phyloP scores from a whole-genome alignment of 1,284 basidiomycete species.

The Tilletia indica region DNA sequence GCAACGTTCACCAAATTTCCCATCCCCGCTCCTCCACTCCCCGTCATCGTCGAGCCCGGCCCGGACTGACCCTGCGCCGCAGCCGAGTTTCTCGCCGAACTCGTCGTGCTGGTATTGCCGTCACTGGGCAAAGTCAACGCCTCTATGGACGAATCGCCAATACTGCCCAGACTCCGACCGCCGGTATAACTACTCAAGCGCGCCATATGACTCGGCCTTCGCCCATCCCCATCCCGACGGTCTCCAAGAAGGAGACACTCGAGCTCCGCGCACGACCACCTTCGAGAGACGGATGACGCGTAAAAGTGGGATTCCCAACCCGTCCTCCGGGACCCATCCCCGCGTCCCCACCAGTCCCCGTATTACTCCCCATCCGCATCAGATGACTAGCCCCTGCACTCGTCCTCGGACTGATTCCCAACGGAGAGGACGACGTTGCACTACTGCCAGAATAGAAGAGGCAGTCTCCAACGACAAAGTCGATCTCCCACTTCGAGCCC shows the following conservation, averaged over 20 bases:
- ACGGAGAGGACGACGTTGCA: not conserved
- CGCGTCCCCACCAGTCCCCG: no score
- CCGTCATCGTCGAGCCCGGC: no score
- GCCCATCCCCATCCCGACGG: not conserved
- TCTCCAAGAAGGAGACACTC: not conserved
- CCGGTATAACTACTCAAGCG: not conserved
- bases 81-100: no score
- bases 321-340: no score
- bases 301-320: not conserved
- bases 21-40: no score
- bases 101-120: no score
- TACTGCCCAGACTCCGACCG: not conserved
- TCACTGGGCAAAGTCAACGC: no score
- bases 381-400: not conserved
- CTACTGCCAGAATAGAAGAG: not conserved
- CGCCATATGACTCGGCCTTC: not conserved
- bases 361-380: no score
- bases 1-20: not conserved
- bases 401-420: not conserved
- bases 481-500: not conserved
- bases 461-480: no score
- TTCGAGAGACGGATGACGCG: not conserved
- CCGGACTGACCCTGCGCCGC: no score
- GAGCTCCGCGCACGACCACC: not conserved
- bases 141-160: not conserved